These are phyloP conservation scores for Byssochlamys sp. DNA, from an alignment of 2,329 filamentous ascomycete species.

Conservation along the genomic window DNA sequence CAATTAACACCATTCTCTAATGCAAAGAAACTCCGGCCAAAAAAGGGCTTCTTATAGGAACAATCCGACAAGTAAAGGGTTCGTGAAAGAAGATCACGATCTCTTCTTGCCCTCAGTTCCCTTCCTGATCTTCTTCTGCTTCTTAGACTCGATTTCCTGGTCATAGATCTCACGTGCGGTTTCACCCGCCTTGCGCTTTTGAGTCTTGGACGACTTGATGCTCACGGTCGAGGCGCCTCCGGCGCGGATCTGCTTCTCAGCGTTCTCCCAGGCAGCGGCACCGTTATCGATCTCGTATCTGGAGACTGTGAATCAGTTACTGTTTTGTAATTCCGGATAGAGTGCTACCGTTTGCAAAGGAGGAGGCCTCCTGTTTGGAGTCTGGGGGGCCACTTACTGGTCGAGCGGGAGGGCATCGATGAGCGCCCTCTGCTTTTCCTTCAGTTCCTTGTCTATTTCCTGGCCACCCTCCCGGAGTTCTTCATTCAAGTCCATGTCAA, in stretches of 20 bases:
- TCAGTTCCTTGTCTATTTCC: constrained; percentile 60
- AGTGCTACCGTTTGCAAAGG: background rate
- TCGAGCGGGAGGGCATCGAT: constrained; percentile 86
- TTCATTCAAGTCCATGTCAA: constrained; percentile 63
- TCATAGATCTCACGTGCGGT: constrained; percentile 42
- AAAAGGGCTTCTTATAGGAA: constrained; percentile 1
- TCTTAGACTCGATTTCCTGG: constrained; percentile 33
- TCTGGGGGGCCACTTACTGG: constrained; percentile 48
- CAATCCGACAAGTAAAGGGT: constrained; percentile 5
- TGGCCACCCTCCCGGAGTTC: constrained; percentile 78
- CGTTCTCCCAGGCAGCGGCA: constrained; percentile 46
- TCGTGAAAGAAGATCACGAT: constrained; percentile 13
- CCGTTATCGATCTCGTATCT: constrained; percentile 41
- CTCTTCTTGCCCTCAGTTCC: constrained; percentile 33
- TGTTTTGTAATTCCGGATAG: background rate
- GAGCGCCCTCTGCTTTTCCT: constrained; percentile 72
- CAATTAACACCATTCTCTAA: background rate
- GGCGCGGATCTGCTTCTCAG: constrained; percentile 64
- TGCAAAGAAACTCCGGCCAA: constrained; percentile 5
- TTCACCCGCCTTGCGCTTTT: constrained; percentile 63
- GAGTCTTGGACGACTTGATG: constrained; percentile 62
- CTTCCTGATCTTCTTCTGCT: constrained; percentile 37
- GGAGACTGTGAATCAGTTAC: constrained; percentile 30
- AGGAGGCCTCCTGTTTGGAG: background rate
- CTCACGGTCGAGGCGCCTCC: constrained; percentile 53